These are phyloP conservation scores for Solanum commersonii DNA, from an alignment of 257 asterid genomes.

Conservation along the genomic window DNA sequence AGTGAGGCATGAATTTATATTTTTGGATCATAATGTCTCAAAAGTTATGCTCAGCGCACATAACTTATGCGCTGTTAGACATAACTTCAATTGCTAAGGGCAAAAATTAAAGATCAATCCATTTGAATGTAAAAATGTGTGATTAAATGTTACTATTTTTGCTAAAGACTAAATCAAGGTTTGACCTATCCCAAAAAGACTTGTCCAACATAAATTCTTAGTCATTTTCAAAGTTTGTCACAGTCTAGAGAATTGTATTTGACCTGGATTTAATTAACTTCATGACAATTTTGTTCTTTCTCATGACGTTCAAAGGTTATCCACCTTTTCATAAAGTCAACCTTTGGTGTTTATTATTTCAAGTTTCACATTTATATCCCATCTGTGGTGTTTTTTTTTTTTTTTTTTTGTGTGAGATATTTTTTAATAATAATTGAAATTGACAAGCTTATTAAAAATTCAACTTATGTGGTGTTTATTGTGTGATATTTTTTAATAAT, in stretches of 20 bases:
- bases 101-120: no score
- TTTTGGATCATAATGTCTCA: not conserved
- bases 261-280: not conserved
- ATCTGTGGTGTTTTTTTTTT: not conserved
- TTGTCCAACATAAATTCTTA: not conserved
- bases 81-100: no score
- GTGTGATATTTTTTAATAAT: not conserved
- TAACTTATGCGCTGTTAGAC: no score
- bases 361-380: not conserved
- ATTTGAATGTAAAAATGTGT: no score
- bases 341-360: not conserved
- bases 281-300: not conserved
- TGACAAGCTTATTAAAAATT: not conserved
- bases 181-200: not conserved
- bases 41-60: not conserved
- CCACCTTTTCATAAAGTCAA: not conserved
- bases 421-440: not conserved
- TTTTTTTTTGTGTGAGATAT: not conserved
- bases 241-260: not conserved
- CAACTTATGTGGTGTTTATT: not conserved
- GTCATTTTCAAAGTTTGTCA: not conserved
- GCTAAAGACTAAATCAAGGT: not conserved
- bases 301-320: not conserved
- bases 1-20: no score
- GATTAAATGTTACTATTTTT: no score